phyloP scores from a whole-genome alignment of 1,284 basidiomycete genomes.

The Melampsora americana region DNA sequence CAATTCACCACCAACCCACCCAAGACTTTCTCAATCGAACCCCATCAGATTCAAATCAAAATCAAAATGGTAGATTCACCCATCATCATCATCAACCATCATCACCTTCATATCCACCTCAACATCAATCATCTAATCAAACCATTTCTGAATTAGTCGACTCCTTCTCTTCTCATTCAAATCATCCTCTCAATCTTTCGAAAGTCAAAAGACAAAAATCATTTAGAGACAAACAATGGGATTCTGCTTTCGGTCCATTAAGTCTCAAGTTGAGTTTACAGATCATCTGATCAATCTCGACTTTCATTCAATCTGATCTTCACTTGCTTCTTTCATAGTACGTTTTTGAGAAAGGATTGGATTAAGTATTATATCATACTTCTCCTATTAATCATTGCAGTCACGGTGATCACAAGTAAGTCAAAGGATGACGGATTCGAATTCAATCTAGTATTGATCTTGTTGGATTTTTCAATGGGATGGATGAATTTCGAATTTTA shows the following conservation, averaged over 20 bases:
- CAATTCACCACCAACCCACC: no score
- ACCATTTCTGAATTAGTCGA: background rate
- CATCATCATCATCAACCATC: background rate
- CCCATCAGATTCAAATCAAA: no score
- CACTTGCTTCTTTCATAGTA: background rate
- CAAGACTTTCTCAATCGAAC: no score
- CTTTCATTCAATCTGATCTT: no score
- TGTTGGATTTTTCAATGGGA: no score
- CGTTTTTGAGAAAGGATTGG: slow-evolving; percentile 20
- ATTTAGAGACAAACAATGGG: background rate
- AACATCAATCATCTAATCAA: background rate
- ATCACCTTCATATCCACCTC: background rate
- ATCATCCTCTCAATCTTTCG: background rate
- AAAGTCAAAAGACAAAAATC: background rate
- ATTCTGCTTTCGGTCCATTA: background rate
- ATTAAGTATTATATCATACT: slow-evolving; percentile 25
- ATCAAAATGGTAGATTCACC: no score
- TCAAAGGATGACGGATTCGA: no score
- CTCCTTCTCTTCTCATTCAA: background rate
- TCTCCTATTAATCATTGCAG: background rate
- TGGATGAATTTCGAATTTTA: background rate
- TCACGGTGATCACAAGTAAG: background rate
- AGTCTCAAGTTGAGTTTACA: background rate
- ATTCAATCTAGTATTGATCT: no score
- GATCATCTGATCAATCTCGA: no score